phyloP scores from a whole-genome alignment of 2,329 filamentous ascomycete species.

The Colletotrichum sp. region DNA sequence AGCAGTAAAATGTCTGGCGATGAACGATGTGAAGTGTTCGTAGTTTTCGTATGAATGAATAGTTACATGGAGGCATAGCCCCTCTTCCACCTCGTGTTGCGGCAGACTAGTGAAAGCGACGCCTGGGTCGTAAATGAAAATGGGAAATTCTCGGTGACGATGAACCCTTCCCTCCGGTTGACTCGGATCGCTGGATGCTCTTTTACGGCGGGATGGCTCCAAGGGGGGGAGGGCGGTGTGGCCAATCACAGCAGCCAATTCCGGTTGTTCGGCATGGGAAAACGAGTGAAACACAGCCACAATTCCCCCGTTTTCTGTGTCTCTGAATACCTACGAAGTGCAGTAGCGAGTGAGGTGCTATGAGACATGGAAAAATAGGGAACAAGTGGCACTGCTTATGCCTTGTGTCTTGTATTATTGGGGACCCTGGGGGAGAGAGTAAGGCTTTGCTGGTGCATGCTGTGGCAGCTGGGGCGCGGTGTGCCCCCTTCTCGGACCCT shows the following conservation, averaged over 20 bases:
- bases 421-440: neutral
- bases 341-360: neutral
- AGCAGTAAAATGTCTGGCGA: too few species aligned
- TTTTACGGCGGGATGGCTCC: neutral
- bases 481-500: neutral
- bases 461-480: neutral
- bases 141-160: neutral
- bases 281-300: conserved; percentile 20
- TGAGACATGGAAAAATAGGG: neutral
- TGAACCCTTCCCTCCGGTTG: neutral
- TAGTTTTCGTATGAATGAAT: neutral
- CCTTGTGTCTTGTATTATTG: neutral
- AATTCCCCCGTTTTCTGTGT: neutral
- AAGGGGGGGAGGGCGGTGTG: neutral
- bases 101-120: neutral
- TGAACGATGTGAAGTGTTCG: too few species aligned
- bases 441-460: neutral
- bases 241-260: conserved; percentile 9
- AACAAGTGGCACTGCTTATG: neutral
- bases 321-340: neutral
- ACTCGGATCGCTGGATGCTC: neutral
- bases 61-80: neutral
- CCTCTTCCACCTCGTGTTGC: neutral
- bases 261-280: neutral
- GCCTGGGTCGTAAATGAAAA: neutral